These are phyloP conservation scores for Chaetomium strumarium DNA, from an alignment of 2,329 filamentous ascomycete species.

Conservation along the genomic window DNA sequence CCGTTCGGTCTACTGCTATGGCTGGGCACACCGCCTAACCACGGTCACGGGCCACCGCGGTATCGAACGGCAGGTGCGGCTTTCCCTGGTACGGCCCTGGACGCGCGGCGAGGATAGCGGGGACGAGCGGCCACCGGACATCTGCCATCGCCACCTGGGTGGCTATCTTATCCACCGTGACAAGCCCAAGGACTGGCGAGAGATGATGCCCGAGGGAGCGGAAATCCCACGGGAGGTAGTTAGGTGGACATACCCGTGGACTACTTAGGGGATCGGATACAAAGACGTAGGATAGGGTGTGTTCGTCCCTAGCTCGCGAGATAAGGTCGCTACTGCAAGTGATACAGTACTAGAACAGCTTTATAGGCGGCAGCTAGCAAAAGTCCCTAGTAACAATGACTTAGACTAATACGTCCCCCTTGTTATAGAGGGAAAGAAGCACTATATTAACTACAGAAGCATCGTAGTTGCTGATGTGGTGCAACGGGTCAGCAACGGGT, in stretches of 20 bases:
- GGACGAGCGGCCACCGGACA: conserved; percentile 21
- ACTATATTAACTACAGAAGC: no score
- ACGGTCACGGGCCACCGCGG: conserved; percentile 67
- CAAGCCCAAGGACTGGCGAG: conserved; percentile 25
- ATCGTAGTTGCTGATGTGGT: no score
- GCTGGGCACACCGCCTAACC: conserved; percentile 58
- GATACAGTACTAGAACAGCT: no score
- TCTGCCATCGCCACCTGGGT: conserved; percentile 24
- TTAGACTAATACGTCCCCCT: no score
- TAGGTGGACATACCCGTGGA: conserved; percentile 25
- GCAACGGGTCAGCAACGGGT: no score
- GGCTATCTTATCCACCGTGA: conserved; percentile 25
- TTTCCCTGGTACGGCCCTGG: conserved; percentile 23
- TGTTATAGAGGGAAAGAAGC: no score
- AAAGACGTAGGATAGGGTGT: conserved; percentile 25
- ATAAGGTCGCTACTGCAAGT: no score
- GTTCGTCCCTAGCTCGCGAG: no score
- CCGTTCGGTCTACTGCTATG: conserved; percentile 63
- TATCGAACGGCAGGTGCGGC: conserved; percentile 60
- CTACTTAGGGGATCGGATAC: conserved; percentile 26
- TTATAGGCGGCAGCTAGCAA: no score
- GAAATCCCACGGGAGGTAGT: conserved; percentile 20
- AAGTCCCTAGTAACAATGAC: no score
- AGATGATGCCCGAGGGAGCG: conserved; percentile 14
- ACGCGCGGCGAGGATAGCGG: conserved; percentile 3